Conservation (phyloP, 2,329 filamentous ascomycete species). For the Graphiopsis chlorocephala region DNA sequence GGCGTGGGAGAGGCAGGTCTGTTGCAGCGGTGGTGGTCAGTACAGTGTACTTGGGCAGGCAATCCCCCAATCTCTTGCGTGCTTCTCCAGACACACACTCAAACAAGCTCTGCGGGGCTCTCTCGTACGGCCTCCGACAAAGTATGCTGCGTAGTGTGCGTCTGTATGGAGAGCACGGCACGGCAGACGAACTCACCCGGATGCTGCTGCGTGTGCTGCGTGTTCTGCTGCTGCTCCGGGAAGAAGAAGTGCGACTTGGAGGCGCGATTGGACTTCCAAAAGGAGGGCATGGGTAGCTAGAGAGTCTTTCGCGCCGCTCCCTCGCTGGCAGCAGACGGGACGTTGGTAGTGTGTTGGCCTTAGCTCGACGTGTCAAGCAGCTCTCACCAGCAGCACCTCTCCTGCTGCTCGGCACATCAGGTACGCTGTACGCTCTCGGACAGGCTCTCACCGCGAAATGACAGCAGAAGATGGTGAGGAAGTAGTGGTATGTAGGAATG, state of each 20-base stretch:
- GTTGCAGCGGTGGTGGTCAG: neutral
- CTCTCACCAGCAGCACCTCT: neutral
- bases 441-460: neutral
- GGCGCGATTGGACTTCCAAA: constrained; percentile 12
- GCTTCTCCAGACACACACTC: neutral
- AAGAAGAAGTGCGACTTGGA: constrained; percentile 14
- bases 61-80: neutral
- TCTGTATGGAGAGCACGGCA: neutral
- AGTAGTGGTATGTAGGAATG: neutral
- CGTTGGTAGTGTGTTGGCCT: constrained; percentile 12
- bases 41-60: neutral
- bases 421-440: too few species aligned
- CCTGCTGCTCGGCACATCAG: neutral
- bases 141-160: neutral
- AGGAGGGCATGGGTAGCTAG: constrained; percentile 11
- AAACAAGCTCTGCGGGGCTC: neutral
- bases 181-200: constrained; percentile 4
- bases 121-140: neutral
- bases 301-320: constrained; percentile 9
- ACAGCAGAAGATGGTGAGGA: neutral
- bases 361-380: constrained; percentile 10
- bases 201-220: constrained; percentile 3
- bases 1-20: constrained; percentile 11
- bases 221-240: neutral
- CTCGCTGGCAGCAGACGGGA: constrained; percentile 10